Evolutionary conservation across 768 basidiomycete species (phyloP).

Genomic region (Suillus spraguei): DNA sequence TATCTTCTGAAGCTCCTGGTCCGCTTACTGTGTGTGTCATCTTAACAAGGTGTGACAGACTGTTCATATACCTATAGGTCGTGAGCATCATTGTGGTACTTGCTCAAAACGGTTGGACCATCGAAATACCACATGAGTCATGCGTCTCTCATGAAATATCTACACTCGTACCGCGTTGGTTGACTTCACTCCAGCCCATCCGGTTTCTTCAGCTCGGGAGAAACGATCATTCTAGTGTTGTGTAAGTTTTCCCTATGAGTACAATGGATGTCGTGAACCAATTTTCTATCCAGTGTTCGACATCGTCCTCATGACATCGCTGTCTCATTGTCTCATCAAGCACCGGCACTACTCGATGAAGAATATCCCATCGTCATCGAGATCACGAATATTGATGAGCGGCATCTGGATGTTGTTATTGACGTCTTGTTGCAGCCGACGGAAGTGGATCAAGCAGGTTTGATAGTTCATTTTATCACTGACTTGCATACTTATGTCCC

Average conservation of each 20-base stretch:
- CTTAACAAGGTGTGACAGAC: slow-evolving; percentile 4
- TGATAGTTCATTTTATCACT: slow-evolving; percentile 20
- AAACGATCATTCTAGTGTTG: slow-evolving; percentile 46
- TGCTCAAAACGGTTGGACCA: slow-evolving; percentile 63
- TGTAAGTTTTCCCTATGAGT: slow-evolving; percentile 39
- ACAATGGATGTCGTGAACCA: slow-evolving; percentile 5
- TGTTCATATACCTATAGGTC: slow-evolving; percentile 20
- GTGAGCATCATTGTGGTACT: slow-evolving; percentile 55
- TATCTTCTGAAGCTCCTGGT: slow-evolving; percentile 52
- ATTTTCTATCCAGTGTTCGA: slow-evolving; percentile 48
- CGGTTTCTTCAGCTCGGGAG: slow-evolving; percentile 55
- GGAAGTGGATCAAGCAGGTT: slow-evolving; percentile 73
- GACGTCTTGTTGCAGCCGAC: slow-evolving; percentile 83
- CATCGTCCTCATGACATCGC: slow-evolving; percentile 61
- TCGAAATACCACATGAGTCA: slow-evolving; percentile 61
- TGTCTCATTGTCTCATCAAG: slow-evolving; percentile 56
- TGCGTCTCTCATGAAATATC: slow-evolving; percentile 38
- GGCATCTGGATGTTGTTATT: slow-evolving; percentile 65
- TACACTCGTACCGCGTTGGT: slow-evolving; percentile 48
- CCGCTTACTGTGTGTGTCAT: slow-evolving; percentile 52
- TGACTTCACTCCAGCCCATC: slow-evolving; percentile 54
- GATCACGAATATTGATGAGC: slow-evolving; percentile 71
- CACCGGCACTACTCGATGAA: slow-evolving; percentile 82
- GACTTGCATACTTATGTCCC: background rate
- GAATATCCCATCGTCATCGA: slow-evolving; percentile 72